Percentiles rank a stretch among this genome's conserved stretches.
Evolutionary conservation across 805 yeast genomes (phyloP).

Genomic region (Ogataea pini): DNA sequence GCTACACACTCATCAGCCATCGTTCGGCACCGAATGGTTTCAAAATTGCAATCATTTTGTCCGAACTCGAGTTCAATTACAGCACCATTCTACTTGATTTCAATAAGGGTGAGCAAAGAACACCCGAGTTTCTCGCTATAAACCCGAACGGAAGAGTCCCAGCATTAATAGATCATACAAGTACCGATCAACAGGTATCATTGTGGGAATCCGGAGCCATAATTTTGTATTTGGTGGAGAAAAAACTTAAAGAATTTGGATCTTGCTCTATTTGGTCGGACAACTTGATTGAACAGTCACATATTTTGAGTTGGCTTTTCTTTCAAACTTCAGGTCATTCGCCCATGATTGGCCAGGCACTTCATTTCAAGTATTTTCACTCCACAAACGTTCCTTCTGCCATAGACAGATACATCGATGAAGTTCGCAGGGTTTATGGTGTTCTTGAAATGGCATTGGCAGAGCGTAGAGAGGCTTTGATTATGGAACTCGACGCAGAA

Average conservation of each 20-base stretch:
- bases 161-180: slow-evolving; percentile 84
- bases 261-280: slow-evolving; percentile 79
- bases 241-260: slow-evolving; percentile 61
- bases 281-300: slow-evolving; percentile 76
- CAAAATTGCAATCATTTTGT: slow-evolving; percentile 87
- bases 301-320: slow-evolving; percentile 84
- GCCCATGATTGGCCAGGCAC: slow-evolving; percentile 97
- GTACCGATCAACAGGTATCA: slow-evolving; percentile 61
- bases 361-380: slow-evolving; percentile 91
- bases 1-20: slow-evolving; percentile 80
- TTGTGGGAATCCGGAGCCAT: slow-evolving; percentile 97
- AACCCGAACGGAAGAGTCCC: slow-evolving; percentile 97
- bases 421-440: slow-evolving; percentile 89
- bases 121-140: slow-evolving; percentile 90
- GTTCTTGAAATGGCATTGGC: slow-evolving; percentile 95
- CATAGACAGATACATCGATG: slow-evolving; percentile 86
- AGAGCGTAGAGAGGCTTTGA: slow-evolving; percentile 84
- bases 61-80: slow-evolving; percentile 78
- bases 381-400: slow-evolving; percentile 84
- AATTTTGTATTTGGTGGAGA: slow-evolving; percentile 75
- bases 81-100: slow-evolving; percentile 84
- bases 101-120: slow-evolving; percentile 85
- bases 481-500: slow-evolving; percentile 85
- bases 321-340: slow-evolving; percentile 97
- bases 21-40: slow-evolving; percentile 94